Evolutionary conservation across 768 basidiomycete species (phyloP).

Genomic region (Lactifluus pinguis): DNA sequence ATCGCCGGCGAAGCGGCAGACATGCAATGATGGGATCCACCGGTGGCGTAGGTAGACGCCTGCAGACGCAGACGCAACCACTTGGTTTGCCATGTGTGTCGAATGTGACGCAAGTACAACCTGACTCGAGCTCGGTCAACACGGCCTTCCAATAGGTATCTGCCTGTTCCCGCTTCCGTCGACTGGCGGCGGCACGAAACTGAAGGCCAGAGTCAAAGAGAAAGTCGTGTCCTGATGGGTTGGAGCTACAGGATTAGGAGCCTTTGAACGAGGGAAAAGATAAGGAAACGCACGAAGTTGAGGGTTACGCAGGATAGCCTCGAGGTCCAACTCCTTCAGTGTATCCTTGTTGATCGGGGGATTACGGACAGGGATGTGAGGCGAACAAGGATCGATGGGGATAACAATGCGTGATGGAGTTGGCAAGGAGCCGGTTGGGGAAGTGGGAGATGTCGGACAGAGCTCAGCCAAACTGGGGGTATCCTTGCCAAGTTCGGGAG

Average conservation of each 20-base stretch:
- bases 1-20: constrained; percentile 27
- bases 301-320: constrained; percentile 79
- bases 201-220: constrained; percentile 81
- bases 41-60: constrained; percentile 21
- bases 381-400: constrained; percentile 35
- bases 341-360: constrained; percentile 80
- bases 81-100: constrained; percentile 46
- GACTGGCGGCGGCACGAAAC: constrained; percentile 68
- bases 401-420: constrained; percentile 23
- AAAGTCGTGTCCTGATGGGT: constrained; percentile 66
- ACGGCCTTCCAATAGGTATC: constrained; percentile 86
- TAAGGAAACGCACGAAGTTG: constrained; percentile 65
- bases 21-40: constrained; percentile 38
- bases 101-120: constrained; percentile 80
- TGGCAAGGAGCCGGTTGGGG: constrained; percentile 20
- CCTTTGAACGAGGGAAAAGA: neutral
- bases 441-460: constrained; percentile 19
- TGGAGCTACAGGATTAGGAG: constrained; percentile 8
- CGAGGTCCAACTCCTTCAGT: constrained; percentile 76
- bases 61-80: constrained; percentile 42
- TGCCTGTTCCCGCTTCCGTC: constrained; percentile 59
- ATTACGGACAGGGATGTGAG: constrained; percentile 56
- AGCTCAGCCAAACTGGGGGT: constrained; percentile 7
- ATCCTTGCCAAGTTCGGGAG: constrained; percentile 20
- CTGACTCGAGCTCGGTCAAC: constrained; percentile 62